Conservation (phyloP, 139 green algal species). For the Chlamydomonas incerta region DNA sequence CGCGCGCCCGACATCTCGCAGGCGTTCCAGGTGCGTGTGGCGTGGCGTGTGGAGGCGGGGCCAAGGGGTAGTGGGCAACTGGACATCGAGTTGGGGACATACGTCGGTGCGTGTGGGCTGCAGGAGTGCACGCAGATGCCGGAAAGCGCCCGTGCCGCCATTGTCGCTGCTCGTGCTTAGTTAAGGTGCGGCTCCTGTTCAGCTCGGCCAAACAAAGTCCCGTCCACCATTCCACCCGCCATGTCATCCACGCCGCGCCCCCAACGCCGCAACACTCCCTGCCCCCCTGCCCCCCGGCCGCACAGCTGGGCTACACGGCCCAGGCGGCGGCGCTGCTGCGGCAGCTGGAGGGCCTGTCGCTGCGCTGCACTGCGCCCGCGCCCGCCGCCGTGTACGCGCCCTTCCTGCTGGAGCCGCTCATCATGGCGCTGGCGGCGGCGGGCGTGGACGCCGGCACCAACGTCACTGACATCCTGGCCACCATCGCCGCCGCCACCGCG, state of each 20-base stretch:
- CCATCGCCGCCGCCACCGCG: neutral
- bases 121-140: too few relatives aligned
- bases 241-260: neutral
- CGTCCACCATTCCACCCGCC: too few relatives aligned
- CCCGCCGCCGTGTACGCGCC: neutral
- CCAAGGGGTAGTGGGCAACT: neutral
- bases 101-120: neutral
- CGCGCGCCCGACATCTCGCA: neutral
- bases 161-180: too few relatives aligned
- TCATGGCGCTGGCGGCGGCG: conserved; percentile 10
- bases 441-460: conserved; percentile 4
- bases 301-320: conserved; percentile 9
- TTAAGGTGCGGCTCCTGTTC: too few relatives aligned
- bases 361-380: neutral
- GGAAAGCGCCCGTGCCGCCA: too few relatives aligned
- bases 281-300: neutral
- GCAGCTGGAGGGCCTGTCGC: conserved; percentile 4
- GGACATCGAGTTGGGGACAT: neutral
- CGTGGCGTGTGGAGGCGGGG: too few relatives aligned
- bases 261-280: neutral
- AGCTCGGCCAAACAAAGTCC: too few relatives aligned
- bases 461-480: too few relatives aligned
- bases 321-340: neutral
- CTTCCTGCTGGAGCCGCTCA: conserved; percentile 7
- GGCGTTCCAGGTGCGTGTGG: neutral